Base-by-base conservation (phyloP, 1,284 basidiomycete species). In the Sphagnurus paluster region DNA sequence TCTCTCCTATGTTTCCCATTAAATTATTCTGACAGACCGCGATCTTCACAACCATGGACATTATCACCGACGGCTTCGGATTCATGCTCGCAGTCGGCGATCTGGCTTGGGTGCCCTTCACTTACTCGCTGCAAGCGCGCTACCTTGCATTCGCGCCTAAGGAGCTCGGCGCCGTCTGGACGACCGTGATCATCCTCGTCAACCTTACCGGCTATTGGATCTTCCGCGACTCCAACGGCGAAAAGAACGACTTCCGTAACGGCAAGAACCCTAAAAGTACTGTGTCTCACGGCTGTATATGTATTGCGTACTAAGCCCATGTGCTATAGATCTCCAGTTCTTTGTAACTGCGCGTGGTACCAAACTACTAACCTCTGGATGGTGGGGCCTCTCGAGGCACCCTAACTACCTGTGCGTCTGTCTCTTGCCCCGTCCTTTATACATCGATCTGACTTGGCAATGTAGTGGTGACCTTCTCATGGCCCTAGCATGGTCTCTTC, bases 21-120 rank as follows among this genome's bases (percentile, higher is more conserved):
- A 44, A 54, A n/a, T n/a, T 13, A 6, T 23, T 36, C 33, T 34
- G 5, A 16, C 46, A 88, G 86, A 80, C 85, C 3, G 87, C 90
- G 8, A 84, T 99, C 60, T 79, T 99, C 52, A 95, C 91, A 7
- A 94, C 91, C 14, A 98, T 99, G 93, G 96, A 99, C 65, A 97
- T 99, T 62, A 96, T 88, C 6, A 93, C 92, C 21, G 97, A 99
- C 59, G 96, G 96, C 4, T 98, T 99, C 58, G 97, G 97, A 5
- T 98, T 96, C 78, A 99, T 99, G 97, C 85, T 99, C 24, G 74
- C 92, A 2, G 84, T 97, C 39, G 97, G 96, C 37, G 94, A 99
- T 66, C 80, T 98, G 19, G 74, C 85, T 14, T 98, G 93, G 90
- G 90, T 99, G 7, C 97, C 97, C 4, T 98, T 98, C 69, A 85